Conservation (phyloP, 2,329 filamentous ascomycete genomes). For the Venturia pyrina region DNA sequence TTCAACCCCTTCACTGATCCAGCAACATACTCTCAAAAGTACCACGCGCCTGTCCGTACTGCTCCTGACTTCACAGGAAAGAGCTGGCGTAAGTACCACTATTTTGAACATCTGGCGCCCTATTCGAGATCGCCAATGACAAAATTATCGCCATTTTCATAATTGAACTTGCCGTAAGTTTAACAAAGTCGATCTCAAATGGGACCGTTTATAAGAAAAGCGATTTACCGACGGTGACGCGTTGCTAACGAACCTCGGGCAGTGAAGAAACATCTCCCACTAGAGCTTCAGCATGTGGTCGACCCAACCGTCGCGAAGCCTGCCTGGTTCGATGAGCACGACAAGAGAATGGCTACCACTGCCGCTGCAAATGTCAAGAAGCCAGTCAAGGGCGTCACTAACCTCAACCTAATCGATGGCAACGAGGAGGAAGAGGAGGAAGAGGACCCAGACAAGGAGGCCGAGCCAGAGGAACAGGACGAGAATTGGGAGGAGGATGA, state of each 20-base stretch:
- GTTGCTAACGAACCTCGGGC: not conserved
- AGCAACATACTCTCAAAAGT: constrained; percentile 5
- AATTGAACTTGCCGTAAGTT: too few species aligned
- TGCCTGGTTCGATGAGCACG: not conserved
- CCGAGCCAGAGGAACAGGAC: constrained; percentile 38
- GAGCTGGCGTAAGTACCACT: not conserved
- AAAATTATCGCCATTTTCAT: not conserved
- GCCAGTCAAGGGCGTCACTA: not conserved
- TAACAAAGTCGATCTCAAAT: too few species aligned
- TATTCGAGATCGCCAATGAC: not conserved
- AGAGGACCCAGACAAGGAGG: constrained; percentile 35
- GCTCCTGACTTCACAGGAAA: not conserved
- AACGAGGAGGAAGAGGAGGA: constrained; percentile 29
- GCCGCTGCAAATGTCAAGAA: not conserved
- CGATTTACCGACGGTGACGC: not conserved
- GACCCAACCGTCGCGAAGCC: not conserved
- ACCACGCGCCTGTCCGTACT: not conserved
- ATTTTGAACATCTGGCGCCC: not conserved
- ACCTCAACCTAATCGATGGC: constrained; percentile 22
- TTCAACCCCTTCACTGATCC: not conserved
- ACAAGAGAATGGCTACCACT: not conserved
- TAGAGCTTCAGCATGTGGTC: not conserved
- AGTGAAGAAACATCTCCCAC: constrained; percentile 1
- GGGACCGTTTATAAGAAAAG: too few species aligned
- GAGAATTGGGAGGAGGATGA: constrained; percentile 51